Evolutionary conservation across 2,329 filamentous ascomycete genomes (phyloP).

Genomic region (Scytalidium lignicola): DNA sequence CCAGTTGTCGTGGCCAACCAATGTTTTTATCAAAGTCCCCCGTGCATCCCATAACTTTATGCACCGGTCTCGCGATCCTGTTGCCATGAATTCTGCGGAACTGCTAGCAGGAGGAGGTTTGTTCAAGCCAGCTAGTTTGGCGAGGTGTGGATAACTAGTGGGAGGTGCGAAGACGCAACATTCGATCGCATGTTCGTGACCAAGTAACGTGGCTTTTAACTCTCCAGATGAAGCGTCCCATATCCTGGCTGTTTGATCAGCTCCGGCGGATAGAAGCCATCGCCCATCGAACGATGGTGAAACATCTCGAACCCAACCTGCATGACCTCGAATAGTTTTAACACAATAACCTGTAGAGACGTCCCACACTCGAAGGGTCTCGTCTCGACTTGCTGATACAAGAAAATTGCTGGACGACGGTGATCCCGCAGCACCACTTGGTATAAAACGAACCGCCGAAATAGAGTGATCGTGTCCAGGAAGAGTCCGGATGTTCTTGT

Average conservation of each 20-base stretch:
- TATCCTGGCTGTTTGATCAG: conserved; percentile 74
- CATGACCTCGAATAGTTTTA: conserved; percentile 81
- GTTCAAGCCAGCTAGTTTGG: conserved; percentile 75
- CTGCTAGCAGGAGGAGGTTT: too few species aligned
- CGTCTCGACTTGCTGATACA: conserved; percentile 81
- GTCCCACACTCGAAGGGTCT: conserved; percentile 85
- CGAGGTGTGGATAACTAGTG: conserved; percentile 70
- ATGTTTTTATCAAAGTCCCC: too few species aligned
- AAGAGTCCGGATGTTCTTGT: conserved; percentile 90
- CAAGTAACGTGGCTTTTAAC: conserved; percentile 72
- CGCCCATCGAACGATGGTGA: conserved; percentile 76
- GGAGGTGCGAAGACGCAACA: conserved; percentile 85
- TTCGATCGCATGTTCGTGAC: conserved; percentile 81
- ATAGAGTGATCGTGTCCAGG: conserved; percentile 91
- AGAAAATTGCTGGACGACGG: conserved; percentile 79
- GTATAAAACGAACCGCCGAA: conserved; percentile 82
- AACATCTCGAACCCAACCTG: conserved; percentile 88
- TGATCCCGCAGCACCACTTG: conserved; percentile 71
- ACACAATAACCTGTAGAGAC: conserved; percentile 89
- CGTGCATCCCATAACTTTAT: too few species aligned
- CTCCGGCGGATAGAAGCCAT: conserved; percentile 76
- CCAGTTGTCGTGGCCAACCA: too few species aligned
- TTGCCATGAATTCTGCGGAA: too few species aligned
- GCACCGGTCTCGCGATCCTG: too few species aligned
- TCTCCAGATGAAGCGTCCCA: conserved; percentile 79